phyloP scores from a whole-genome alignment of 2,329 filamentous ascomycete genomes.

The Neofusicoccum umdonicola region DNA sequence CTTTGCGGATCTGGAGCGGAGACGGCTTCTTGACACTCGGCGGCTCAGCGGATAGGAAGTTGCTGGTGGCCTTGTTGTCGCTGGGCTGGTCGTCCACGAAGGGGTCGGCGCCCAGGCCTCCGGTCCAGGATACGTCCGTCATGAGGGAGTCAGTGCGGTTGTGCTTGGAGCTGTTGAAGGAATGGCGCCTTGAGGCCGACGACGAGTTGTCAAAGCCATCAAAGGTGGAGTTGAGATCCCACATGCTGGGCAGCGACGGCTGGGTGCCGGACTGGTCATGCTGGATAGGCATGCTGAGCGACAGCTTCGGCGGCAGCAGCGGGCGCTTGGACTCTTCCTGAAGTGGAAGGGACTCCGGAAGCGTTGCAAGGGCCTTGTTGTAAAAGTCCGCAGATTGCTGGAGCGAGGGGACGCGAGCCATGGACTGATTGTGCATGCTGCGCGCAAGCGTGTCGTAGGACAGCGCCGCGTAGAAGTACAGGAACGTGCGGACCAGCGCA shows the following conservation, averaged over 20 bases:
- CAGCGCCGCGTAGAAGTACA: slow-evolving; percentile 39
- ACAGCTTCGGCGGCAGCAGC: not conserved
- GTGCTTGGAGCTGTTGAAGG: not conserved
- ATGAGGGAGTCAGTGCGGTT: slow-evolving; percentile 4
- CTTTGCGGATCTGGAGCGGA: slow-evolving; percentile 13
- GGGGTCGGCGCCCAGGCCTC: not conserved
- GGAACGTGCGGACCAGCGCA: slow-evolving; percentile 33
- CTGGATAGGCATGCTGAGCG: not conserved
- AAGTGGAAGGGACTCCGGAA: slow-evolving; percentile 12
- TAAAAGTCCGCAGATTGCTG: slow-evolving; percentile 36
- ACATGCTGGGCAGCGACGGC: slow-evolving; percentile 1
- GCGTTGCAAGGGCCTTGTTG: slow-evolving; percentile 28
- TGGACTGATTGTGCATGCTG: slow-evolving; percentile 29
- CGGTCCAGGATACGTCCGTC: slow-evolving; percentile 6
- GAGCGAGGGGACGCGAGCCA: slow-evolving; percentile 30
- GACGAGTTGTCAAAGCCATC: not conserved
- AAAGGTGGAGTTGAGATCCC: slow-evolving; percentile 1
- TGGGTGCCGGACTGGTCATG: not conserved
- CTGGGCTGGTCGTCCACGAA: not conserved
- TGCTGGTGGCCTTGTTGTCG: not conserved
- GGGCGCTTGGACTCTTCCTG: not conserved
- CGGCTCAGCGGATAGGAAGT: not conserved
- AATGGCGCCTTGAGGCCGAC: not conserved
- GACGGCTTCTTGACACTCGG: slow-evolving; percentile 8
- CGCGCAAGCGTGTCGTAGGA: slow-evolving; percentile 38